Percentiles rank a stretch among this genome's conserved stretches.
Conservation (phyloP, 257 asterid genomes). For the Nicotiana tomentosiformis region DNA sequence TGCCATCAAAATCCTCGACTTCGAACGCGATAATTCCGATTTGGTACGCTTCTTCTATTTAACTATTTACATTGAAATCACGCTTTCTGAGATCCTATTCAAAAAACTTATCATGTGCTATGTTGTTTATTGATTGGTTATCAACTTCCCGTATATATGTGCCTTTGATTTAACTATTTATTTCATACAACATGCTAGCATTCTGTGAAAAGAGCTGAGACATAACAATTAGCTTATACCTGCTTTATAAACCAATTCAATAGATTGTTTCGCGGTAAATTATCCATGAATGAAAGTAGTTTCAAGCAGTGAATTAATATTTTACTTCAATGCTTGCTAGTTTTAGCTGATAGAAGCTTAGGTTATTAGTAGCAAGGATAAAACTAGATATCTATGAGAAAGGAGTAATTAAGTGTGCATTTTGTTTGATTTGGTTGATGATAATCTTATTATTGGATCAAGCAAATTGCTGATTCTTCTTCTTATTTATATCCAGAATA, state of each 20-base stretch:
- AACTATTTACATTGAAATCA: neutral
- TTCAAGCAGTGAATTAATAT: neutral
- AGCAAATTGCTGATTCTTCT: neutral
- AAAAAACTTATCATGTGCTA: neutral
- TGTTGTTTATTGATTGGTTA: neutral
- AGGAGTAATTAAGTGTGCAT: neutral
- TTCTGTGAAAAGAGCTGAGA: neutral
- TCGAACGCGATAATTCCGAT: constrained; percentile 80
- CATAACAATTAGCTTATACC: neutral
- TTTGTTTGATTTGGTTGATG: neutral
- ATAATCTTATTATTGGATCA: neutral
- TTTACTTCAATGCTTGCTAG: neutral
- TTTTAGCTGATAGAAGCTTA: neutral
- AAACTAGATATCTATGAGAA: neutral
- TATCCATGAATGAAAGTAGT: neutral
- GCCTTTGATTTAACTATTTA: neutral
- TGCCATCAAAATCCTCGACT: constrained; percentile 88
- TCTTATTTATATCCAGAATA: constrained; percentile 51
- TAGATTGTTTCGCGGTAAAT: neutral
- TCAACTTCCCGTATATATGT: neutral
- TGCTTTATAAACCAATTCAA: neutral
- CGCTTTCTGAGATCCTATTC: neutral
- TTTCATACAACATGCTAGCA: neutral
- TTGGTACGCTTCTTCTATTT: constrained; percentile 39
- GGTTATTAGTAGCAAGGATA: neutral